Evolutionary conservation across 768 basidiomycete genomes (phyloP), one percentile per base, ranked within the genome.

Genomic region (Xerocomus potaroensis): DNA sequence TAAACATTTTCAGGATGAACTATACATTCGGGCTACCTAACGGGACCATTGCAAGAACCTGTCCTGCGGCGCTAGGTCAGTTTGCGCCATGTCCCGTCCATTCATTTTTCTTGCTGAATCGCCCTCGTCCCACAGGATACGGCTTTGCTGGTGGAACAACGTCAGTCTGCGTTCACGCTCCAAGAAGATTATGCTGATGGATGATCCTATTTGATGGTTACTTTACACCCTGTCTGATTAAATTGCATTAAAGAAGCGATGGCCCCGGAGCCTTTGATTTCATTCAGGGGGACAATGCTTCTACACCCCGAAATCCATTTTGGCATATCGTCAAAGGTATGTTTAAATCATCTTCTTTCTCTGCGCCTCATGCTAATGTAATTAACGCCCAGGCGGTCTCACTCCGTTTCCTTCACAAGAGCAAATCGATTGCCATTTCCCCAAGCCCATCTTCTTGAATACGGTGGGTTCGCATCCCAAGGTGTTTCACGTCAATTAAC

Each of bases 221-320:
- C 7, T n/a, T 43, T 22, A n/a, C n/a, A n/a, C n/a, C n/a, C n/a
- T n/a, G n/a, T n/a, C n/a, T n/a, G n/a, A n/a, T 7, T 22, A 36
- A 18, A 16, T 41, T 29, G 26, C 8, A n/a, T n/a, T n/a, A n/a
- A 8, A 15, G 47, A 47, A 60, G 59, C 24, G 87, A 90, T 64
- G 87, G 88, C 0, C 87, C 88, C 3, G 88, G 88, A 16, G 78
- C 79, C 1, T 81, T 89, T 50, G 84, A 88, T 63, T 91, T 89
- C 53, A 66, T 81, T 26, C 87, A 89, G 69, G 86, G 87, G 4
- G 72, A 77, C 53, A 87, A 88, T 59, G 74, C 77, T 18, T 78
- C 81, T 3, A 60, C 60, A 14, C 64, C 77, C 8, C 81, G 78
- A 78, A 88, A 90, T 61, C 83, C 84, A 4, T 86, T 90, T 61